Percentiles rank a stretch among this genome's conserved stretches.
phyloP scores from a whole-genome alignment of 129 eudicot genomes.

The Artemisia annua region DNA sequence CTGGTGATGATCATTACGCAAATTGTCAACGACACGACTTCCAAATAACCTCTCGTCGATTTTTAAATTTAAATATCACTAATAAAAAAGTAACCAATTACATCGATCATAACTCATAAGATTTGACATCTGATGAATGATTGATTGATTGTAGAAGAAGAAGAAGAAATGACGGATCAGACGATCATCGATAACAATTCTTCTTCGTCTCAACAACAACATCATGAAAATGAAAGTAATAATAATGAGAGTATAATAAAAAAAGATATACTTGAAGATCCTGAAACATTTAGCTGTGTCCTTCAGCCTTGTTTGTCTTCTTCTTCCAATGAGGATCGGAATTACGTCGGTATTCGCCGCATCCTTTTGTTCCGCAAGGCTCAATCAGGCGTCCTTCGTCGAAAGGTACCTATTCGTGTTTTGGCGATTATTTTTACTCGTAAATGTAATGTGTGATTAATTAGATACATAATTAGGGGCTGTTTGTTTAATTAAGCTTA shows the following conservation, averaged over 20 bases:
- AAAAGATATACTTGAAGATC: constrained; percentile 50
- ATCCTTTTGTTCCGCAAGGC: constrained; percentile 81
- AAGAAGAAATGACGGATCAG: constrained; percentile 54
- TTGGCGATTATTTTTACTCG: too few relatives aligned
- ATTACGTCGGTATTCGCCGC: constrained; percentile 84
- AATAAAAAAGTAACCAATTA: too few relatives aligned
- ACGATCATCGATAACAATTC: constrained; percentile 45
- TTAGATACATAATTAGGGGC: too few relatives aligned
- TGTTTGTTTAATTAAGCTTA: too few relatives aligned
- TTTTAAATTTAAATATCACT: too few relatives aligned
- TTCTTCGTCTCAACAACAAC: constrained; percentile 35
- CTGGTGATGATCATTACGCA: too few relatives aligned
- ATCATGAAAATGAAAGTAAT: constrained; percentile 15
- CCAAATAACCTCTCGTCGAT: too few relatives aligned
- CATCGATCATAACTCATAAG: too few relatives aligned
- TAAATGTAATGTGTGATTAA: too few relatives aligned
- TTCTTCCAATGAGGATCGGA: constrained; percentile 50
- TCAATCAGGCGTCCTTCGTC: constrained; percentile 51
- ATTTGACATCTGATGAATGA: too few relatives aligned
- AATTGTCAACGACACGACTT: too few relatives aligned
- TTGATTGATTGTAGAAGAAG: constrained; percentile 11
- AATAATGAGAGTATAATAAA: background rate
- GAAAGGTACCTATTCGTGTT: constrained; percentile 54
- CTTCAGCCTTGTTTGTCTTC: constrained; percentile 10
- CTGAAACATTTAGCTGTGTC: constrained; percentile 74